Evolutionary conservation across 1,284 basidiomycete genomes (phyloP).

Genomic region (Ceratobasidium papillatum): DNA sequence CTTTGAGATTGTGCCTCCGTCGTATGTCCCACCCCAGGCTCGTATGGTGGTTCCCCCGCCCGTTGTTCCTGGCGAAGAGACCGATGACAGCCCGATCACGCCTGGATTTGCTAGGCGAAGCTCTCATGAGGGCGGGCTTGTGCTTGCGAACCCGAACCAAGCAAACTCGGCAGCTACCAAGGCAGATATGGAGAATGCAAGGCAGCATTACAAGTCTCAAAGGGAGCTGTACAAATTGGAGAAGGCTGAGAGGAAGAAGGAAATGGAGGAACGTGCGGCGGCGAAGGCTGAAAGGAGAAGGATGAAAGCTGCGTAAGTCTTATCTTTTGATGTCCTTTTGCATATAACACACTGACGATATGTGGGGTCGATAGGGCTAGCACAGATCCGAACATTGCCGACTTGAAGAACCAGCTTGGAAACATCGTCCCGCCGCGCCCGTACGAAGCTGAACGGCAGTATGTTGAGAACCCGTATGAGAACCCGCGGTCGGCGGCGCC

Average conservation of each 20-base stretch:
- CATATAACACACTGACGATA: background rate
- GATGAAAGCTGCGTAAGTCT: constrained; percentile 33
- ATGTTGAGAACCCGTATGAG: constrained; percentile 19
- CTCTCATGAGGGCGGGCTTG: constrained; percentile 21
- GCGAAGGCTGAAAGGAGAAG: constrained; percentile 27
- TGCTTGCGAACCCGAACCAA: constrained; percentile 9
- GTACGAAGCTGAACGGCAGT: constrained; percentile 28
- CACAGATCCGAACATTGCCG: constrained; percentile 27
- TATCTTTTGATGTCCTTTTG: background rate
- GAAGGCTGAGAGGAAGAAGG: constrained; percentile 35
- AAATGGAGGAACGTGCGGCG: constrained; percentile 32
- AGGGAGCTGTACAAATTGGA: constrained; percentile 31
- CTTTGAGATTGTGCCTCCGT: constrained; percentile 32
- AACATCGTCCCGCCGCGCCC: constrained; percentile 16
- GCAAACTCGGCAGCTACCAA: background rate
- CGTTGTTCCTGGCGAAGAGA: constrained; percentile 33
- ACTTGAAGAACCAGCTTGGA: constrained; percentile 15
- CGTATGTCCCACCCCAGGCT: constrained; percentile 23
- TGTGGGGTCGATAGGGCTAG: constrained; percentile 6
- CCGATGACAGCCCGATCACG: constrained; percentile 33
- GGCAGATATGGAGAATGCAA: constrained; percentile 32
- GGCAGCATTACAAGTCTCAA: constrained; percentile 34
- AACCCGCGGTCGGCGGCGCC: constrained; percentile 18
- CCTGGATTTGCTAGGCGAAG: constrained; percentile 16
- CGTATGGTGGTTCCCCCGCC: constrained; percentile 29